phyloP scores from a whole-genome alignment of 2,329 filamentous ascomycete genomes.

The Akanthomyces uredinophilus region DNA sequence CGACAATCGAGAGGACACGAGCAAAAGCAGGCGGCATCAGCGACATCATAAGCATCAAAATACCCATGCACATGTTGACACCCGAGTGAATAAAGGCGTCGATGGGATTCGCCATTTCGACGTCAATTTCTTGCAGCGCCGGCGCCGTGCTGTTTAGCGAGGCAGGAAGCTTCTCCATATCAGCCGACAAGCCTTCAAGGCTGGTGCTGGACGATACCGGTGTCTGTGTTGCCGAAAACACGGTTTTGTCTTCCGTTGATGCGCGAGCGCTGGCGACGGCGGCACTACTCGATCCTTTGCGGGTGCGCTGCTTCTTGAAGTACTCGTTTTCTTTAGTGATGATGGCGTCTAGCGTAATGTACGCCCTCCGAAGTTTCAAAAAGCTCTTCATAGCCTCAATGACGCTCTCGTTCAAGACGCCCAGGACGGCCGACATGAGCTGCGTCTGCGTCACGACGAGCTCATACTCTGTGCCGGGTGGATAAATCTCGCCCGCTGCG shows the following conservation, averaged over 20 bases:
- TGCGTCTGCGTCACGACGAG: conserved; percentile 80
- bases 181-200: conserved; percentile 33
- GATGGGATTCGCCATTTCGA: conserved; percentile 51
- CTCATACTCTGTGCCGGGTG: conserved; percentile 79
- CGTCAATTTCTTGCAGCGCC: conserved; percentile 11
- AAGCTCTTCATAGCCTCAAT: conserved; percentile 89
- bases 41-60: conserved; percentile 80
- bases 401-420: conserved; percentile 85
- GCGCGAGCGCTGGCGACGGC: background rate
- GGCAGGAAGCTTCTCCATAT: conserved; percentile 34
- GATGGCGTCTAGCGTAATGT: conserved; percentile 73
- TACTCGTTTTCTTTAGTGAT: conserved; percentile 60
- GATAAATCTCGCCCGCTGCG: conserved; percentile 49
- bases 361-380: conserved; percentile 87
- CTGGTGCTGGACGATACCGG: conserved; percentile 1
- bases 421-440: conserved; percentile 83
- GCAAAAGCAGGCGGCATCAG: conserved; percentile 88
- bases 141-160: conserved; percentile 5
- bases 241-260: background rate
- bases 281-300: conserved; percentile 20
- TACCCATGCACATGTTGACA: conserved; percentile 82
- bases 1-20: conserved; percentile 80
- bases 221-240: conserved; percentile 29
- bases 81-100: conserved; percentile 89
- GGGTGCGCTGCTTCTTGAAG: conserved; percentile 31